Conservation (phyloP, 2,329 filamentous ascomycete genomes). For the Sarocladiaceae sp. region DNA sequence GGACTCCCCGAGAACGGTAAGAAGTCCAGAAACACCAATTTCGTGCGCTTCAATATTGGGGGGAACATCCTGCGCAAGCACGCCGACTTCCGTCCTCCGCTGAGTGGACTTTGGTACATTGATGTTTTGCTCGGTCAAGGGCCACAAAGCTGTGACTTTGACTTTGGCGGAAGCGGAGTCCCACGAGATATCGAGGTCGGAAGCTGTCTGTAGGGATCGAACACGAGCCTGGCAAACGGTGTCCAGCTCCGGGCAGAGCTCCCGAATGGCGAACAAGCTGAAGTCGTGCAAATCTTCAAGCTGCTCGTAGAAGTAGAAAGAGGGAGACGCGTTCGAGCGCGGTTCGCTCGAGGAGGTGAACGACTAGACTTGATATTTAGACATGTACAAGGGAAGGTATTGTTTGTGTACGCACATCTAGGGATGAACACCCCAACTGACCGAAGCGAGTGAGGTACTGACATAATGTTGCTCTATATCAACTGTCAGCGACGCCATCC, state of each 20-base stretch:
- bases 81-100: conserved; percentile 70
- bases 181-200: conserved; percentile 71
- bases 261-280: conserved; percentile 41
- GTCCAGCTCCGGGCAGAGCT: conserved; percentile 43
- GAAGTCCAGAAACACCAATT: conserved; percentile 68
- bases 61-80: conserved; percentile 61
- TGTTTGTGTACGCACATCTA: no score
- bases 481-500: conserved; percentile 10
- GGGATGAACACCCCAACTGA: conserved; percentile 52
- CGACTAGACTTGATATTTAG: no score
- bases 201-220: conserved; percentile 41
- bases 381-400: no score
- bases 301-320: conserved; percentile 64
- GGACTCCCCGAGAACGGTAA: conserved; percentile 73
- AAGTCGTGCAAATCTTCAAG: conserved; percentile 53
- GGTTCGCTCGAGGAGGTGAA: conserved; percentile 44
- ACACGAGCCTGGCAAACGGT: conserved; percentile 43
- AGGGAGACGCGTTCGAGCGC: conserved; percentile 39
- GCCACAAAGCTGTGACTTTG: conserved; percentile 60
- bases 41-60: conserved; percentile 60
- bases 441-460: conserved; percentile 53
- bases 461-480: conserved; percentile 52
- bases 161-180: conserved; percentile 61
- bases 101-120: conserved; percentile 31
- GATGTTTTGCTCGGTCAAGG: conserved; percentile 35